These are phyloP conservation scores for Coniochaeta hoffmannii DNA, from an alignment of 2,329 filamentous ascomycete species.

Conservation along the genomic window DNA sequence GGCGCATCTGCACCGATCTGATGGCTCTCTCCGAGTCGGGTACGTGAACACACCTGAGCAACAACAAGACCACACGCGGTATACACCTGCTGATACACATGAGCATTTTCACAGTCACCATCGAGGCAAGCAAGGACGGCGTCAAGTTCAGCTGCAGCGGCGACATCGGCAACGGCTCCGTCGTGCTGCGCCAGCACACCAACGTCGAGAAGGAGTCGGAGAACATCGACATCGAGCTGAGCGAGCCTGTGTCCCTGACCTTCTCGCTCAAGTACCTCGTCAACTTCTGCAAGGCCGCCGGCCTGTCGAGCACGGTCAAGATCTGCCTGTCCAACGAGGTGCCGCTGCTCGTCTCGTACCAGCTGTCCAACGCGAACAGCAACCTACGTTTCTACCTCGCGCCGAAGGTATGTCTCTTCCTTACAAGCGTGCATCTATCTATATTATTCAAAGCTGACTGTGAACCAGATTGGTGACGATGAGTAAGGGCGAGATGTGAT, in stretches of 20 bases:
- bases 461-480: constrained; percentile 27
- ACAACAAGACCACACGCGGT: not conserved
- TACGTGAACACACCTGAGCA: constrained; percentile 38
- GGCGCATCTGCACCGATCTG: constrained; percentile 89
- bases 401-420: constrained; percentile 66
- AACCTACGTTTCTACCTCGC: constrained; percentile 88
- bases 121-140: constrained; percentile 94
- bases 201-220: constrained; percentile 83
- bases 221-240: constrained; percentile 83
- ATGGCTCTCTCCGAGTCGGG: constrained; percentile 91
- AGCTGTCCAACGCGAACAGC: constrained; percentile 49
- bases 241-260: constrained; percentile 86
- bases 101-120: constrained; percentile 58
- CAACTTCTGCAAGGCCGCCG: constrained; percentile 98
- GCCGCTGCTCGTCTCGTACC: constrained; percentile 89
- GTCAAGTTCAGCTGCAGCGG: constrained; percentile 91
- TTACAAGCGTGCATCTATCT: not conserved
- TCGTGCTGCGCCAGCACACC: constrained; percentile 82
- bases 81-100: not conserved
- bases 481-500: constrained; percentile 18
- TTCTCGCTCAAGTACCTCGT: constrained; percentile 99
- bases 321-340: constrained; percentile 95
- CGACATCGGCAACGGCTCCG: constrained; percentile 92
- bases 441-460: constrained; percentile 9
- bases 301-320: constrained; percentile 74